Conservation (phyloP, 1,284 basidiomycete species). For the Leucoagaricus sp. region DNA sequence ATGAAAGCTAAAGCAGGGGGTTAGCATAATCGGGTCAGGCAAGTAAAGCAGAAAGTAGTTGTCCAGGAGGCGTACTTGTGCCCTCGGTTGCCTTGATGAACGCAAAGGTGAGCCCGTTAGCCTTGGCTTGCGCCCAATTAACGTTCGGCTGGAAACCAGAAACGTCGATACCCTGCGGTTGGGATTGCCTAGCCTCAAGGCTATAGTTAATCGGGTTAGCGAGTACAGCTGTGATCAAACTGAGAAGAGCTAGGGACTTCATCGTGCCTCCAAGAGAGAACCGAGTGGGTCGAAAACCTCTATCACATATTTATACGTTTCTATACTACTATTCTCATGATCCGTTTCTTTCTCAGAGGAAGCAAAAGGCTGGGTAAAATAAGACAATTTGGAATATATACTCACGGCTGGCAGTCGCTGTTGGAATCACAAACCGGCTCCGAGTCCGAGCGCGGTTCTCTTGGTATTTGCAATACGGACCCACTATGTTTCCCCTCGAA, state of each 20-base stretch:
- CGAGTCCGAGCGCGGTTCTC: too few species aligned
- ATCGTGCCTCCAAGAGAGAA: neutral
- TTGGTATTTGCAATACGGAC: too few species aligned
- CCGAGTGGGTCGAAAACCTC: neutral
- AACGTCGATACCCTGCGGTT: constrained; percentile 56
- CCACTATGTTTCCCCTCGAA: too few species aligned
- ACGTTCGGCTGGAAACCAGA: constrained; percentile 56
- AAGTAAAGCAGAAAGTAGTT: too few species aligned
- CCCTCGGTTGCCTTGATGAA: constrained; percentile 77
- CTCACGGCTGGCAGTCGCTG: neutral
- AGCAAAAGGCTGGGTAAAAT: neutral
- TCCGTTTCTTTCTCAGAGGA: neutral
- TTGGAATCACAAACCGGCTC: too few species aligned
- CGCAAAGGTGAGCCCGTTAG: constrained; percentile 58
- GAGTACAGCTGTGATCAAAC: neutral
- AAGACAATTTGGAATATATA: neutral
- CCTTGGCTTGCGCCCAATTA: constrained; percentile 54
- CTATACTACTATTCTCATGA: neutral
- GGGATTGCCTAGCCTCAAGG: constrained; percentile 4
- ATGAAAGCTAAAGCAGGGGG: constrained; percentile 38
- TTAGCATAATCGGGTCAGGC: too few species aligned
- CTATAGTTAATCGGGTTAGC: constrained; percentile 8
- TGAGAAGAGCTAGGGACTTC: constrained; percentile 6
- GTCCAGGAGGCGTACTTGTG: constrained; percentile 52
- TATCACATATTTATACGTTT: constrained; percentile 5